A percentile compares a stretch with the other conserved stretches of the same genome.
Conservation (phyloP, 768 basidiomycete species). For the Ramaria sp. region DNA sequence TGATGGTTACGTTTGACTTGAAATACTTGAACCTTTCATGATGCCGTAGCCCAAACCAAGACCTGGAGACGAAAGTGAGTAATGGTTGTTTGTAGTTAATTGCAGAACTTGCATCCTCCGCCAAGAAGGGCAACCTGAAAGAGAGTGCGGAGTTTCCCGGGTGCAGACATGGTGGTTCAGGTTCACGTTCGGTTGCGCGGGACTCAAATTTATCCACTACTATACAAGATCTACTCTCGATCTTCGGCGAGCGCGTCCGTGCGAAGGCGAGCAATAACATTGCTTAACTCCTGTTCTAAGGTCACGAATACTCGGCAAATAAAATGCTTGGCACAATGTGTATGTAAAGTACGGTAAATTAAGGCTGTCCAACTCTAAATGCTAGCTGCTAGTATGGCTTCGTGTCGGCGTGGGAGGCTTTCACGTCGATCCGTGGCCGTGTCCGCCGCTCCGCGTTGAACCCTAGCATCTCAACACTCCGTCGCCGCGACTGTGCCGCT, state of each 20-base stretch:
- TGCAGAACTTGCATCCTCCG: neutral
- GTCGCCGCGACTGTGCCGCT: slow-evolving; percentile 46
- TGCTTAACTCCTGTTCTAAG: neutral
- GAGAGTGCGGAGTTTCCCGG: neutral
- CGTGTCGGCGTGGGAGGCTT: no score
- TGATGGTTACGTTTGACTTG: slow-evolving; percentile 9
- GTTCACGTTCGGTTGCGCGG: neutral
- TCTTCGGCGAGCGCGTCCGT: no score
- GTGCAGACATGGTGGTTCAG: neutral
- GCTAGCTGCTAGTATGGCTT: no score
- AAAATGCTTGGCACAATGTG: neutral
- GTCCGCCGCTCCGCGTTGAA: neutral
- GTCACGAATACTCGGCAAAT: no score
- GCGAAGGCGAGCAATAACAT: no score
- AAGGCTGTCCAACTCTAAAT: no score
- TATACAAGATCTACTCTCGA: no score
- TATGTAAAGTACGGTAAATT: no score
- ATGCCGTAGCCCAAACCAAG: slow-evolving; percentile 43
- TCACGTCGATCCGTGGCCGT: neutral
- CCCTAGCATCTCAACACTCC: slow-evolving; percentile 28
- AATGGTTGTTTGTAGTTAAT: no score
- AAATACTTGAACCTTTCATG: slow-evolving; percentile 42
- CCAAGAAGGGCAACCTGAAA: neutral
- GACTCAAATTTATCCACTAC: no score
- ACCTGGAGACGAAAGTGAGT: neutral